phyloP scores from a whole-genome alignment of 352 stramenopile species.

The Globisporangium canariense region DNA sequence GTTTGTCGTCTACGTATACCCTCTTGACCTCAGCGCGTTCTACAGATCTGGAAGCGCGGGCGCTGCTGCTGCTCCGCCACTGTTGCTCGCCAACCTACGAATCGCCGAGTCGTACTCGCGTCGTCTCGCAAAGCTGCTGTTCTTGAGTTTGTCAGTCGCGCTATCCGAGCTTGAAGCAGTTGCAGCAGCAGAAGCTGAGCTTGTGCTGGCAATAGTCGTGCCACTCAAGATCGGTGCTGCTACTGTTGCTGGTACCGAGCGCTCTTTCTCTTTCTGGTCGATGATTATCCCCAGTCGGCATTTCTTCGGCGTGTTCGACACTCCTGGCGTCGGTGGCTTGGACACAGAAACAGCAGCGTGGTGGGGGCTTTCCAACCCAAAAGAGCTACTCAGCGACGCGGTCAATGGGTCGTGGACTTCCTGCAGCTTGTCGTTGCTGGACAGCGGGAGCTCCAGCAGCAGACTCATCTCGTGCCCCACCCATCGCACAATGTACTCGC shows the following conservation, averaged over 20 bases:
- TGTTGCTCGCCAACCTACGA: constrained; percentile 24
- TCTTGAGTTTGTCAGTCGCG: constrained; percentile 50
- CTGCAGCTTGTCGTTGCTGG: constrained; percentile 41
- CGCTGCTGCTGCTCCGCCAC: neutral
- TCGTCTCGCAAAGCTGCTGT: constrained; percentile 64
- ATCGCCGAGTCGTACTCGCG: constrained; percentile 73
- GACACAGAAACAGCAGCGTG: neutral
- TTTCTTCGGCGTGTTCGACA: constrained; percentile 58
- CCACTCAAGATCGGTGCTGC: neutral
- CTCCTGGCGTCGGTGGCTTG: constrained; percentile 21
- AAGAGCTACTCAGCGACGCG: constrained; percentile 7
- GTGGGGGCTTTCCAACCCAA: constrained; percentile 8
- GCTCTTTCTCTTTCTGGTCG: constrained; percentile 55
- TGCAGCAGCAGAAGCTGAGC: neutral
- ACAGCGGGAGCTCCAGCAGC: constrained; percentile 55
- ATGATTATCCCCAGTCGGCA: constrained; percentile 45
- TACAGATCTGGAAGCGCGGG: constrained; percentile 7
- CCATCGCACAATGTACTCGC: constrained; percentile 80
- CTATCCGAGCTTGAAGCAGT: constrained; percentile 1
- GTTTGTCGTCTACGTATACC: neutral
- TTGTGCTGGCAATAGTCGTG: neutral
- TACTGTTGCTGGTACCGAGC: neutral
- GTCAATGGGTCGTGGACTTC: constrained; percentile 33
- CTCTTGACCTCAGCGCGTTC: neutral
- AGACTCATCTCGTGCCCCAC: constrained; percentile 82